Evolutionary conservation across 2,329 filamentous ascomycete species (phyloP), one percentile per base, ranked within the genome.

Genomic region (Alternaria viburni): DNA sequence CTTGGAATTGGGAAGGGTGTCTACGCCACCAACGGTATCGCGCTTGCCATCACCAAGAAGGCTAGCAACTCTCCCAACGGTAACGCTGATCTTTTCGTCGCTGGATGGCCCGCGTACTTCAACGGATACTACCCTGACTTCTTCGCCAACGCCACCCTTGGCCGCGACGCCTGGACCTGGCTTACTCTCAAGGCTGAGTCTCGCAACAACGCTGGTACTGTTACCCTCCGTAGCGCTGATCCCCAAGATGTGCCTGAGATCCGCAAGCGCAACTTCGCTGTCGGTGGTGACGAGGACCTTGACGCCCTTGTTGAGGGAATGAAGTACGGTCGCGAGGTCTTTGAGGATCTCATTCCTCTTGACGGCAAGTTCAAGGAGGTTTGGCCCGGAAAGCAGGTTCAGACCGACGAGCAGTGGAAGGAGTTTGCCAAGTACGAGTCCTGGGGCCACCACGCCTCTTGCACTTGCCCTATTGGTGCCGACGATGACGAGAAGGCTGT

Each of bases 241-340:
- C 89, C 90, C 1, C 84, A 86, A 0, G 89, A 91, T 57, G 81
- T 83, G 2, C 90, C 90, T 0, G 73, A 85, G 6, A 90, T 92
- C 67, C 61, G 54, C 62, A 67, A 66, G 59, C 61, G 67, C 49
- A 67, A 65, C 56, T 72, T 72, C 21, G 61, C 47, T 2, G 62
- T 69, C 19, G 61, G 66, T 21, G 67, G 65, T 17, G 63, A 69
- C 19, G 67, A 86, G 9, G 84, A 88, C 66, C 77, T 86, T 6
- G 70, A 81, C 50, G 86, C 88, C 1, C 67, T 89, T 13, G 80
- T 82, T 30, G 88, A 91, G 70, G 86, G 83, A 2, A 78, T 91
- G 52, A 71, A 83, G 59, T 83, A 87, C 8, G 81, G 84, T 0
- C 84, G 88, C 5, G 76, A 83, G 57, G 73, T 65, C 30, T 78